These are phyloP conservation scores for Neonectria neomacrospora DNA, from an alignment of 2,329 filamentous ascomycete species.

Conservation along the genomic window DNA sequence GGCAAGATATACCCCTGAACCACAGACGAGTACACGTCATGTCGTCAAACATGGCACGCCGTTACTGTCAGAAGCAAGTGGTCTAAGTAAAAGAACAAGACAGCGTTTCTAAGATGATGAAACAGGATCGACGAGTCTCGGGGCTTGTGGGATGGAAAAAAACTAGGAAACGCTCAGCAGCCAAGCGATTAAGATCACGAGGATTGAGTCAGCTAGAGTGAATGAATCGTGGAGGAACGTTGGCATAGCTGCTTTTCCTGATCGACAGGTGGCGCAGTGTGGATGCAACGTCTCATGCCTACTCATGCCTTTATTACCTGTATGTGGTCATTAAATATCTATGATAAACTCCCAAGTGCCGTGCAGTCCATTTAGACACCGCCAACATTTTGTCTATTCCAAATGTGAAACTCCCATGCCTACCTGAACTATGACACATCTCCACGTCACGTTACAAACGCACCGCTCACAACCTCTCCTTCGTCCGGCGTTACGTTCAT, in stretches of 20 bases:
- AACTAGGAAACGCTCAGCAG: too few species aligned
- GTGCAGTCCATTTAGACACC: constrained; percentile 8
- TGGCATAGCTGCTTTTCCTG: too few species aligned
- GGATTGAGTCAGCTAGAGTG: too few species aligned
- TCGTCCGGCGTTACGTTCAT: constrained; percentile 81
- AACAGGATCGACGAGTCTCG: constrained; percentile 20
- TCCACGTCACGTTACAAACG: constrained; percentile 51
- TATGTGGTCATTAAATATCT: constrained; percentile 2
- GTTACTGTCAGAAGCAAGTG: neutral
- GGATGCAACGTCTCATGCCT: too few species aligned
- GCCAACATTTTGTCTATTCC: constrained; percentile 10
- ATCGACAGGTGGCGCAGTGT: too few species aligned
- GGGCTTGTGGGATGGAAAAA: constrained; percentile 9
- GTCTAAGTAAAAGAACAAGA: neutral
- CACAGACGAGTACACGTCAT: neutral
- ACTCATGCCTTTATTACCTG: constrained; percentile 44
- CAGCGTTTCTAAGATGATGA: neutral
- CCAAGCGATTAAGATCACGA: too few species aligned
- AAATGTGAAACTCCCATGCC: neutral
- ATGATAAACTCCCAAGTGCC: constrained; percentile 1
- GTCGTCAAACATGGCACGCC: neutral
- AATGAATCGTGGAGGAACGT: too few species aligned
- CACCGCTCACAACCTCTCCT: constrained; percentile 57
- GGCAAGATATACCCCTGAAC: neutral
- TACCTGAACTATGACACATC: neutral